Conservation (phyloP, 768 basidiomycete species). For the Cystoderma amianthinum region DNA sequence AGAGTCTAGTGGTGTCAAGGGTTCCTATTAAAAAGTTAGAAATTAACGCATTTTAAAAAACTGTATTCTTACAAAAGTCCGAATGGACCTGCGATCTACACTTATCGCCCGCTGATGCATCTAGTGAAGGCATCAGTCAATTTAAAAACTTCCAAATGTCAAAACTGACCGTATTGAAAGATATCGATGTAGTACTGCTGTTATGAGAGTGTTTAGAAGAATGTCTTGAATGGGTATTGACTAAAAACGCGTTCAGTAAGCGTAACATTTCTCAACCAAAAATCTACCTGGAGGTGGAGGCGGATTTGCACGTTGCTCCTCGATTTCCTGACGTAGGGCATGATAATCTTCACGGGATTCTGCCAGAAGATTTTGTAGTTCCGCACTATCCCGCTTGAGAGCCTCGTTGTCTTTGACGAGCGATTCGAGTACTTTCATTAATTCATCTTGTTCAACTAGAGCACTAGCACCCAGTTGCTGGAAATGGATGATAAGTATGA, state of each 20-base stretch:
- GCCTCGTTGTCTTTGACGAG: conserved; percentile 82
- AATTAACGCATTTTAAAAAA: conserved; percentile 1
- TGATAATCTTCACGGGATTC: conserved; percentile 77
- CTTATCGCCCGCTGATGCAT: conserved; percentile 13
- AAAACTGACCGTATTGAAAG: conserved; percentile 21
- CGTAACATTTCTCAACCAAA: conserved; percentile 3
- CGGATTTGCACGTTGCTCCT: conserved; percentile 55
- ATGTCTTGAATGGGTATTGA: conserved; percentile 22
- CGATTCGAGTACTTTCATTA: conserved; percentile 70
- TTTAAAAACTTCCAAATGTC: not conserved
- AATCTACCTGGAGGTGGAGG: conserved; percentile 36
- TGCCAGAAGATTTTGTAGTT: conserved; percentile 65
- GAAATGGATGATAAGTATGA: conserved; percentile 2
- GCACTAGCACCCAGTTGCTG: conserved; percentile 35
- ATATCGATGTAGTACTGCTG: conserved; percentile 36
- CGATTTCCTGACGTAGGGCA: conserved; percentile 63
- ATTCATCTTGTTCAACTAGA: conserved; percentile 46
- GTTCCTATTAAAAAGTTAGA: conserved; percentile 20
- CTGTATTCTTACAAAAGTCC: conserved; percentile 13
- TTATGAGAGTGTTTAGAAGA: conserved; percentile 32
- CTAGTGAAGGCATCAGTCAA: conserved; percentile 5
- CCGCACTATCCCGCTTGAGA: conserved; percentile 74
- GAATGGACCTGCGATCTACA: conserved; percentile 13
- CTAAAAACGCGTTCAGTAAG: conserved; percentile 1
- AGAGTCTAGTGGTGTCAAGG: conserved; percentile 38